Evolutionary conservation across 2,329 filamentous ascomycete species (phyloP).

Genomic region (Clarireedia hainanense): DNA sequence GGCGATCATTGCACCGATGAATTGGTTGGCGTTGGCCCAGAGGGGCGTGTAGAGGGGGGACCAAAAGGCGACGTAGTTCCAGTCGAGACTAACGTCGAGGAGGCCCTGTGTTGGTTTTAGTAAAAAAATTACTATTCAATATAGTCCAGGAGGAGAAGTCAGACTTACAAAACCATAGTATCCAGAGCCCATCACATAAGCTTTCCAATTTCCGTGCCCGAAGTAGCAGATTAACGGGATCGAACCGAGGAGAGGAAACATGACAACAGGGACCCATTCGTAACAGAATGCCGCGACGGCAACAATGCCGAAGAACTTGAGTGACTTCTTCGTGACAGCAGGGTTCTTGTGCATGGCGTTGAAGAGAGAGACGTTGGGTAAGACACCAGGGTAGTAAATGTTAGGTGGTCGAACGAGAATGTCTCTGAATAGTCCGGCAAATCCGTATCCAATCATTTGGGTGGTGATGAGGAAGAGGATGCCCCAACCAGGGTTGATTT

Average conservation of each 20-base stretch:
- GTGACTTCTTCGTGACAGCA: constrained; percentile 31
- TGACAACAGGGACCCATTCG: constrained; percentile 8
- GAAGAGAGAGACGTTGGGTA: constrained; percentile 38
- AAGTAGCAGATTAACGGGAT: constrained; percentile 38
- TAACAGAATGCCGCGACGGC: constrained; percentile 15
- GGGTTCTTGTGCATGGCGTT: constrained; percentile 35
- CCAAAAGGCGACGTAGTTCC: constrained; percentile 33
- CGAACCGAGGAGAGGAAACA: constrained; percentile 40
- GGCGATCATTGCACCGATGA: constrained; percentile 27
- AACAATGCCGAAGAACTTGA: constrained; percentile 26
- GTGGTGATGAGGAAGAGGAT: constrained; percentile 52
- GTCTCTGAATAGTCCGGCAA: constrained; percentile 50
- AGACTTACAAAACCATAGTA: constrained; percentile 23
- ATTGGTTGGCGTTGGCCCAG: constrained; percentile 28
- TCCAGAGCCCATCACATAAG: constrained; percentile 40
- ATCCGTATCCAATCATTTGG: constrained; percentile 55
- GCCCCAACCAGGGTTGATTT: constrained; percentile 32
- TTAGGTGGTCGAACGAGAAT: constrained; percentile 52
- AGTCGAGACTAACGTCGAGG: constrained; percentile 35
- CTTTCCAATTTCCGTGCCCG: constrained; percentile 39
- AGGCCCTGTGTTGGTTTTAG: constrained; percentile 16
- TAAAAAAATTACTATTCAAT: not conserved
- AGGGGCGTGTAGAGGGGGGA: constrained; percentile 25
- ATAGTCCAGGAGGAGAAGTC: not conserved
- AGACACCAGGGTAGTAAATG: constrained; percentile 56